Evolutionary conservation across 371 early-diverging fungal species (phyloP).

Genomic region (Rhizopus microsporus): DNA sequence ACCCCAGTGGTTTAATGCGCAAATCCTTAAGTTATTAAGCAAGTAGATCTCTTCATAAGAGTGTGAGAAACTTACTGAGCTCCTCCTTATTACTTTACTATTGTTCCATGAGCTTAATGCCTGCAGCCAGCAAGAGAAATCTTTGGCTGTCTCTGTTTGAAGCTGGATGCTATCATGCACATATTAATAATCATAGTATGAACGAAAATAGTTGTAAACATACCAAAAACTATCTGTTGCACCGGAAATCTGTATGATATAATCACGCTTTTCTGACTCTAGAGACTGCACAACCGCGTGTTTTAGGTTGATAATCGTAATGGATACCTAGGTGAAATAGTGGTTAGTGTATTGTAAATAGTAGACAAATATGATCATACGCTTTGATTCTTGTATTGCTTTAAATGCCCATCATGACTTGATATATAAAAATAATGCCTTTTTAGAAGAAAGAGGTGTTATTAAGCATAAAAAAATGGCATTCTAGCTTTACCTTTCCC

Average conservation of each 20-base stretch:
- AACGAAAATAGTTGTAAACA: not conserved
- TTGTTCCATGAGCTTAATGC: slow-evolving; percentile 27
- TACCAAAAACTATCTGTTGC: slow-evolving; percentile 1
- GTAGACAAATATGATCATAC: slow-evolving; percentile 2
- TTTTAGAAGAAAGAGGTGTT: not conserved
- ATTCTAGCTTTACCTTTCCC: slow-evolving; percentile 25
- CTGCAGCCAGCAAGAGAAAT: slow-evolving; percentile 32
- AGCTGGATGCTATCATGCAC: slow-evolving; percentile 15
- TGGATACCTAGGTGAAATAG: slow-evolving; percentile 10
- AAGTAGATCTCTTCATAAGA: not conserved
- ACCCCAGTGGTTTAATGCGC: not conserved
- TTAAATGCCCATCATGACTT: slow-evolving; percentile 29
- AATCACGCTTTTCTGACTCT: slow-evolving; percentile 33
- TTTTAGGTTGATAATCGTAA: slow-evolving; percentile 19
- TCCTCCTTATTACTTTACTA: slow-evolving; percentile 7
- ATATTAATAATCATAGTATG: not conserved
- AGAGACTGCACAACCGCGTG: slow-evolving; percentile 20
- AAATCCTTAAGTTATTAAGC: not conserved
- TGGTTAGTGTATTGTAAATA: not conserved
- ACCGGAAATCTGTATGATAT: slow-evolving; percentile 21
- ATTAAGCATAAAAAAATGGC: not conserved
- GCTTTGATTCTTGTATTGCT: slow-evolving; percentile 24
- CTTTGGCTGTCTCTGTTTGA: slow-evolving; percentile 33
- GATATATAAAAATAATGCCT: slow-evolving; percentile 31
- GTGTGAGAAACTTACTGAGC: slow-evolving; percentile 8